These are phyloP conservation scores for Didymella glomerata DNA, from an alignment of 2,329 filamentous ascomycete genomes.

Conservation along the genomic window DNA sequence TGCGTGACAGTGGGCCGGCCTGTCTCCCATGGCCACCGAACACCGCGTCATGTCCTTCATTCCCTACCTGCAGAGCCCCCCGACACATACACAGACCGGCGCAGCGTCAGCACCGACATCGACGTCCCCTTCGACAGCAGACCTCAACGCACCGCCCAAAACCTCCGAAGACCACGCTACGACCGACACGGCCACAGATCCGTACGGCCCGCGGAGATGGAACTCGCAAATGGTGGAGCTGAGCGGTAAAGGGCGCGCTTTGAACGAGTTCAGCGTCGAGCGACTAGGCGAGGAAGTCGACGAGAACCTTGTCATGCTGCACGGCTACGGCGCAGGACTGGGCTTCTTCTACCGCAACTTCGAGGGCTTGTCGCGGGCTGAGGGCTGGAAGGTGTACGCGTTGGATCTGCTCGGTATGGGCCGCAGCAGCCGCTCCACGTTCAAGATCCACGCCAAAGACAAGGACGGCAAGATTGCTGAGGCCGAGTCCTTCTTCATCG, in stretches of 20 bases:
- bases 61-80: constrained; percentile 79
- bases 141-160: constrained; percentile 48
- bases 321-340: constrained; percentile 94
- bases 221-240: constrained; percentile 83
- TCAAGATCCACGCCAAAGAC: constrained; percentile 85
- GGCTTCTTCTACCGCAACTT: constrained; percentile 99
- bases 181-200: constrained; percentile 67
- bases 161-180: constrained; percentile 54
- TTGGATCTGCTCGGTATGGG: constrained; percentile 97
- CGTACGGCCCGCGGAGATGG: constrained; percentile 86
- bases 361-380: constrained; percentile 79
- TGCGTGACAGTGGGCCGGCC: constrained; percentile 69
- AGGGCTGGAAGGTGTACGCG: constrained; percentile 89
- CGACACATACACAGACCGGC: constrained; percentile 71
- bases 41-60: constrained; percentile 86
- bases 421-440: constrained; percentile 81
- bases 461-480: constrained; percentile 82
- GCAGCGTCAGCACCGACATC: constrained; percentile 60
- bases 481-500: constrained; percentile 94
- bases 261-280: constrained; percentile 95
- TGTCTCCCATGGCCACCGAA: constrained; percentile 85
- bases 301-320: constrained; percentile 91
- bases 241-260: constrained; percentile 81
- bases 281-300: constrained; percentile 79
- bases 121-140: constrained; percentile 49